phyloP scores from a whole-genome alignment of 768 basidiomycete species.

The Hypholoma fasciculare region DNA sequence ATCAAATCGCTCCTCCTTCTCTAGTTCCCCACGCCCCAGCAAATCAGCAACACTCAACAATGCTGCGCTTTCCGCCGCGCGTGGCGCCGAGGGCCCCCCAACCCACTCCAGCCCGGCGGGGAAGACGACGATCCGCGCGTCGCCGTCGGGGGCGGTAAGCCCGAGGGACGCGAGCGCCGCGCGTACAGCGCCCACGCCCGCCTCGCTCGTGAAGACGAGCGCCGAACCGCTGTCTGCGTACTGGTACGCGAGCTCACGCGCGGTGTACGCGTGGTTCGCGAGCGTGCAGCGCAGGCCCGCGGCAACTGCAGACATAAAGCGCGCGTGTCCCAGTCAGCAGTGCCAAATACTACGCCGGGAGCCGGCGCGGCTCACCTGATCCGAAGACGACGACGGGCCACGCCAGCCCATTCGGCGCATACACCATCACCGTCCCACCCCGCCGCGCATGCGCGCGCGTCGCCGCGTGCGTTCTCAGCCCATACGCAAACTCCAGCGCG shows the following conservation, averaged over 20 bases:
- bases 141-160: conserved; percentile 44
- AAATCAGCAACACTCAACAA: conserved; percentile 47
- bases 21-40: conserved; percentile 48
- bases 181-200: conserved; percentile 53
- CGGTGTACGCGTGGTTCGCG: conserved; percentile 71
- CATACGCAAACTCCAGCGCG: conserved; percentile 57
- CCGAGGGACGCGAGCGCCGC: conserved; percentile 57
- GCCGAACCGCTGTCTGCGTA: conserved; percentile 66
- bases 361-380: conserved; percentile 28
- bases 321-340: not conserved
- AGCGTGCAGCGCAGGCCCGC: conserved; percentile 71
- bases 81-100: conserved; percentile 31
- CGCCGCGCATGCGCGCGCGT: conserved; percentile 30
- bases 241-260: conserved; percentile 71
- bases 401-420: conserved; percentile 65
- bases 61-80: conserved; percentile 24
- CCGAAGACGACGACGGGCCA: conserved; percentile 52
- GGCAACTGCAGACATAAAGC: conserved; percentile 40
- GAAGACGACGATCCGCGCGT: conserved; percentile 57
- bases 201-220: conserved; percentile 63
- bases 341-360: not conserved
- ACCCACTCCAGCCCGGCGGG: conserved; percentile 48
- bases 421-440: conserved; percentile 64
- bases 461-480: conserved; percentile 47
- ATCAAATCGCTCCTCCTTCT: conserved; percentile 55